Base-by-base conservation (phyloP, 176 grass and related monocot genomes). In the Aechmea fasciata region DNA sequence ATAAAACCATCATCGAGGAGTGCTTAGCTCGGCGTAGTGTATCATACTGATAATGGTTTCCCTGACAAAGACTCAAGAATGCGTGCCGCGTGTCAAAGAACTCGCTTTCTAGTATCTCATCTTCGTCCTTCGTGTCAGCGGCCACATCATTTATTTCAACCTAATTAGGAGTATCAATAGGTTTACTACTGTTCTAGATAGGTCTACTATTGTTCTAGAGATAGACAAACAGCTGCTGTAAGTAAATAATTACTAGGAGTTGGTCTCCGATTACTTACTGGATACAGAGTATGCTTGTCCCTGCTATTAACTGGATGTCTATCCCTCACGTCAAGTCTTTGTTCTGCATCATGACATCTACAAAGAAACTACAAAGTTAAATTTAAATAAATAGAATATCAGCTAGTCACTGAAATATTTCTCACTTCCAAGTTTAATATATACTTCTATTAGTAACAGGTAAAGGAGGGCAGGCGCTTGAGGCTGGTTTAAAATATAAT, bases 1-100 rank as follows among this genome's bases (percentile, higher is more conserved):
- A 84, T 52, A 97, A 77, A 63, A 97, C 87, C 93, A 97, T 97
- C 89, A 92, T 87, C 71, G 93, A 92, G 13, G 93, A 90, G 62
- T 97, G 93, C 41, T 97, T 97, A 71, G 93, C 93, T 11, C 93
- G 81, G 57, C 93, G 81, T 19, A 97, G 86, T 52, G 86, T 92
- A 82, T 97, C 93, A 87, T 92, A 97, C 66, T 97, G 93, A 71
- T 87, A 97, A 64, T 78, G 81, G 20, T 83, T 89, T 66, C 78
- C 85, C 76, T 97, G 93, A 73, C 93, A 97, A 33, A 90, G 79
- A 63, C 81, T 78, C 71, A 97, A 72, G 82, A 97, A 89, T 61
- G 85, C 93, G 11, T 81, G 83, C 81, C 93, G 87, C 51, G 73
- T 69, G 69, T 97, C 93, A 81, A 97, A 92, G 80, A 90, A 87